Evolutionary conservation across 2,329 filamentous ascomycete species (phyloP), one percentile per base, ranked within the genome.

Genomic region (Beauveria varroae): DNA sequence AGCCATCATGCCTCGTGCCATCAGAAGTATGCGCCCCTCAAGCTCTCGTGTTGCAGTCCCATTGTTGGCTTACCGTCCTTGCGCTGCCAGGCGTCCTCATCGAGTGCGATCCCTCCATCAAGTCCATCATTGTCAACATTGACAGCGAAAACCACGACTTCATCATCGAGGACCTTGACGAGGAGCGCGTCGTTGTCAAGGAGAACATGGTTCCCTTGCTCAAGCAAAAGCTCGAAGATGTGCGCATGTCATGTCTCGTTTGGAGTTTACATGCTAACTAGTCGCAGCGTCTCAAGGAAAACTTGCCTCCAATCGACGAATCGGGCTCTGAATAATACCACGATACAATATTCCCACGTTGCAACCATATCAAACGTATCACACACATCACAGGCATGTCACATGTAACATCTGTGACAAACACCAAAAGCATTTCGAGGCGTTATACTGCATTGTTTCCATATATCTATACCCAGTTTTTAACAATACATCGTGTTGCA

Each of bases 101-200:
- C 74, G 85, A 91, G 74, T 91, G 88, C 75, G 90, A 93, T 71
- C 87, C 90, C n/a, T 90, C 88, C 50, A 92, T 93, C 81, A 93
- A 92, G 75, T 89, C 90, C 65, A 91, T 93, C 78, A 88, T 93
- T 69, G 79, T 90, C 67, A 89, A 86, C 69, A 89, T 93, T 67
- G 87, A 93, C 74, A 83, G 79, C 68, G 79, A 84, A 62, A 81
- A 82, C 66, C 86, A 92, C 73, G 85, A 87, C 65, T 90, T 86
- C 72, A 89, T 93, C 69, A 89, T 92, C 64, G 88, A 92, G 68
- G 88, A 92, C 64, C 81, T 93, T 1, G 89, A 93, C 74, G 89
- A 93, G 63, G 83, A 89, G 71, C 86, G 88, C 62, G 79, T 91
- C 1, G 79, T 93, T 3, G 83, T 93, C 61, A 91, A 91, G 73